Evolutionary conservation across 2,329 filamentous ascomycete genomes (phyloP), one percentile per base, ranked within the genome.

Genomic region (Mycocentrospora acerina): DNA sequence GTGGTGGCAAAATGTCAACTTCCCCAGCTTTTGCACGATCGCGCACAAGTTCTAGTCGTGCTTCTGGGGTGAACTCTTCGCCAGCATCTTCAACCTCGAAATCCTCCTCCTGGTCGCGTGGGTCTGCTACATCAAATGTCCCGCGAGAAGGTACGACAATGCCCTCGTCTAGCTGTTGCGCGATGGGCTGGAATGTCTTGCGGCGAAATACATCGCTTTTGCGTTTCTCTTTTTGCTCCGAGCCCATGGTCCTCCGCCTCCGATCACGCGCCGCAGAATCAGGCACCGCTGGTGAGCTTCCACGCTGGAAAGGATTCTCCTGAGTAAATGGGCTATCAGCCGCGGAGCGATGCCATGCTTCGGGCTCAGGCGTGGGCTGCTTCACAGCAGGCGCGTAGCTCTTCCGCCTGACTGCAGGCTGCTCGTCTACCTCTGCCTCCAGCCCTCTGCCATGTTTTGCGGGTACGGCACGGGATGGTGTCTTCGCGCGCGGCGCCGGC

Each of bases 41-140:
- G 35, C 78, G 77, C n/a, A 84, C 80, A 30, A 95, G 71, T 48
- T 90, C 89, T 10, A 94, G 71, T 48, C 67, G 86, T 60, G 88
- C 91, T 48, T 96, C 89, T 0, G 90, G 88, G 1, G 90, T 95
- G 52, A 97, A 98, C 59, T 98, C 93, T 65, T 97, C 93, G 3
- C 87, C 88, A 0, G 83, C 76, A 44, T 90, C 84, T 5, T 88
- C 63, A 10, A 70, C 57, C 35, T 74, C 70, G 2, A 32, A 26
- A 8, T 51, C 44, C 12, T 51, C 44, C 13, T 74, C 66, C 28
- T 70, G 67, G 30, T 66, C 66, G 33, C 72, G 70, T 26, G 73
- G 65, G 29, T 79, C 59, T 1, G 81, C 73, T 22, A 81, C 71
- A 40, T 83, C 79, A 43, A 85, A 81, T 0, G 76, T 78, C 33